These are phyloP conservation scores for Candida boleticola DNA, from an alignment of 805 yeast genomes.

Conservation along the genomic window DNA sequence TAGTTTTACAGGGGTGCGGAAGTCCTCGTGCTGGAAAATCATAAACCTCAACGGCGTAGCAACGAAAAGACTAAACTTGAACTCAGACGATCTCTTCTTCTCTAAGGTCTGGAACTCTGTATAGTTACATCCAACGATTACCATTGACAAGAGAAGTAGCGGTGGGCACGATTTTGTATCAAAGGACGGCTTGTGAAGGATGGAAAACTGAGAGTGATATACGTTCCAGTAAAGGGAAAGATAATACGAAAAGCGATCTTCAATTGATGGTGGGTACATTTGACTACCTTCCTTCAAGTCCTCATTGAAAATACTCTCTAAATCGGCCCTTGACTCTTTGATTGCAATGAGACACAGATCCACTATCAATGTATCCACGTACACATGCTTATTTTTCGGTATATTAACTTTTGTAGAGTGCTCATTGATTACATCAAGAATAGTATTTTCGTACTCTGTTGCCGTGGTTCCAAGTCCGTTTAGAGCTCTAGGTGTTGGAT, in stretches of 20 bases:
- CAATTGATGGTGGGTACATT: conserved; percentile 10
- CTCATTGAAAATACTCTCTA: conserved; percentile 24
- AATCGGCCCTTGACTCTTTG: conserved; percentile 15
- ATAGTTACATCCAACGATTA: conserved; percentile 54
- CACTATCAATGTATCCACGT: conserved; percentile 35
- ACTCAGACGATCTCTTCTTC: conserved; percentile 28
- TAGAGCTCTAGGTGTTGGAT: conserved; percentile 15
- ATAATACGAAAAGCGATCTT: conserved; percentile 36
- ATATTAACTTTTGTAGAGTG: conserved; percentile 23
- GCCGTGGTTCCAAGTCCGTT: conserved; percentile 1
- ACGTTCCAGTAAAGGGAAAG: conserved; percentile 51
- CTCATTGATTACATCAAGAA: conserved; percentile 13
- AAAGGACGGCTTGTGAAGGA: conserved; percentile 60
- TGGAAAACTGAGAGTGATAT: conserved; percentile 58
- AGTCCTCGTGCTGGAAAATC: conserved; percentile 67
- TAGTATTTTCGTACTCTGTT: conserved; percentile 6
- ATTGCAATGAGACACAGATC: conserved; percentile 29
- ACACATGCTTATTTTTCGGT: conserved; percentile 32
- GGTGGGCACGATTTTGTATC: conserved; percentile 46
- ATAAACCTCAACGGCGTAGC: conserved; percentile 65
- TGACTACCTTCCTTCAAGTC: conserved; percentile 4
- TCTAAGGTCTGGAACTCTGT: conserved; percentile 13
- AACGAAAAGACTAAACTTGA: conserved; percentile 43
- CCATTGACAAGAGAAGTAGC: conserved; percentile 52
- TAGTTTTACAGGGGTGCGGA: conserved; percentile 71